Evolutionary conservation across 805 yeast species (phyloP).

Genomic region (Kazachstania bromeliacearum): DNA sequence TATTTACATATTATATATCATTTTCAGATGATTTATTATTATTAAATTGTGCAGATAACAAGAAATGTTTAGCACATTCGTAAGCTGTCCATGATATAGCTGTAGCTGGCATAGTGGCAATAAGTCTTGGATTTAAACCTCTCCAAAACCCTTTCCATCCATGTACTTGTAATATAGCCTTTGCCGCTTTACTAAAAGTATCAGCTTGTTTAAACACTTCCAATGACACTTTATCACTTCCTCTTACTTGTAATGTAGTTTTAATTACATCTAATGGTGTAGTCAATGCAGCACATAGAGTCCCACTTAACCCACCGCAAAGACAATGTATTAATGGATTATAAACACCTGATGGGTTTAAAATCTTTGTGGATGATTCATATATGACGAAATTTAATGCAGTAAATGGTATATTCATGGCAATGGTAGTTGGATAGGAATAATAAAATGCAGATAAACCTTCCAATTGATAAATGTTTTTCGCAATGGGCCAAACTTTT

Average conservation of each 20-base stretch:
- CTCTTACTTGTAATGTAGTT: slow-evolving; percentile 82
- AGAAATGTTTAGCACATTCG: slow-evolving; percentile 79
- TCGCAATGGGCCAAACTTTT: slow-evolving; percentile 22
- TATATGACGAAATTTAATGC: slow-evolving; percentile 91
- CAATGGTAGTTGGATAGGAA: slow-evolving; percentile 89
- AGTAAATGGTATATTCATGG: slow-evolving; percentile 91
- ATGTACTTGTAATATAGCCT: slow-evolving; percentile 50
- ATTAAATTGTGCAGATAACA: slow-evolving; percentile 13
- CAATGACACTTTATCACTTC: slow-evolving; percentile 37
- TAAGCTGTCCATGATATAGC: slow-evolving; percentile 98
- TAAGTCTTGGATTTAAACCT: slow-evolving; percentile 84
- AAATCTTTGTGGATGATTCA: slow-evolving; percentile 70
- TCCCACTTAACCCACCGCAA: slow-evolving; percentile 92
- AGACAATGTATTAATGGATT: slow-evolving; percentile 90
- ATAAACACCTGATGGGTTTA: slow-evolving; percentile 71
- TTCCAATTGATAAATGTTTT: slow-evolving; percentile 46
- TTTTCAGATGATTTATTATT: no score
- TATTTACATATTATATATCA: no score
- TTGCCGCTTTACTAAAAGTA: slow-evolving; percentile 68
- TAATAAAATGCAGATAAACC: slow-evolving; percentile 77
- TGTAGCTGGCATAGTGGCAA: slow-evolving; percentile 93
- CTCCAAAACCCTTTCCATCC: slow-evolving; percentile 65
- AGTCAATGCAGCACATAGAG: slow-evolving; percentile 90
- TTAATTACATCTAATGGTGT: slow-evolving; percentile 93
- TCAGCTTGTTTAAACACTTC: slow-evolving; percentile 39